A percentile compares a stretch with the other conserved stretches of the same genome.
These are phyloP conservation scores for Elongisporangium senticosum DNA, from an alignment of 352 stramenopile species.

Conservation along the genomic window DNA sequence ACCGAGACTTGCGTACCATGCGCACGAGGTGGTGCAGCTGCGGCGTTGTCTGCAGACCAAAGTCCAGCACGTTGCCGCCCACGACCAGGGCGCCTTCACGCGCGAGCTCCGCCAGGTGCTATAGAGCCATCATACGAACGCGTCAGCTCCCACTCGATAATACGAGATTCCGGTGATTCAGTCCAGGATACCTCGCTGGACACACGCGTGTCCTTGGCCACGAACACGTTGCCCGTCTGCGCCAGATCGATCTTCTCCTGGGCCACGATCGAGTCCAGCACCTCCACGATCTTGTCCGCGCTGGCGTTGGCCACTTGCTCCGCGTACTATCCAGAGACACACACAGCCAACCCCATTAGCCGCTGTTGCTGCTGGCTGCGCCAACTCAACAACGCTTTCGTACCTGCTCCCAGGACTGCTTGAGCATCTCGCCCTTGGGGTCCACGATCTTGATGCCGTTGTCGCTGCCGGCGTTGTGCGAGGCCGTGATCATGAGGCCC, in stretches of 20 bases:
- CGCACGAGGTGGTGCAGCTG: constrained; percentile 97
- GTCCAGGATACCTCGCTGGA: constrained; percentile 50
- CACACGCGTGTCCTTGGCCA: constrained; percentile 91
- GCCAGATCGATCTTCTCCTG: constrained; percentile 81
- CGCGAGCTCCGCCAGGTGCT: constrained; percentile 81
- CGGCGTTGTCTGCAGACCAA: constrained; percentile 96
- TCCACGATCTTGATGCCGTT: constrained; percentile 95
- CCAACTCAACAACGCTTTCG: too few species aligned
- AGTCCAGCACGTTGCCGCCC: constrained; percentile 89
- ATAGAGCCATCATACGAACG: not conserved
- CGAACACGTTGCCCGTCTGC: constrained; percentile 80
- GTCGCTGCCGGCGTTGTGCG: constrained; percentile 89
- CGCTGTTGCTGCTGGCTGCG: too few species aligned
- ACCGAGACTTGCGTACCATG: constrained; percentile 46
- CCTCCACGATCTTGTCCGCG: constrained; percentile 79
- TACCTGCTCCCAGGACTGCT: constrained; percentile 83
- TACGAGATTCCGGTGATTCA: not conserved
- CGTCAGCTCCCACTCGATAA: not conserved
- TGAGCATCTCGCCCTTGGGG: constrained; percentile 91
- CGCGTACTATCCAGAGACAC: constrained; percentile 51
- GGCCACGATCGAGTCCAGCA: constrained; percentile 64
- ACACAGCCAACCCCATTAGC: constrained; percentile 6
- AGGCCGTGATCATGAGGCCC: constrained; percentile 94
- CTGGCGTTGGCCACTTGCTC: constrained; percentile 76
- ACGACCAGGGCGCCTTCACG: constrained; percentile 86